Percentiles rank a stretch among this genome's conserved stretches.
Conservation (phyloP, 352 stramenopile species). For the Pythium periplocum region DNA sequence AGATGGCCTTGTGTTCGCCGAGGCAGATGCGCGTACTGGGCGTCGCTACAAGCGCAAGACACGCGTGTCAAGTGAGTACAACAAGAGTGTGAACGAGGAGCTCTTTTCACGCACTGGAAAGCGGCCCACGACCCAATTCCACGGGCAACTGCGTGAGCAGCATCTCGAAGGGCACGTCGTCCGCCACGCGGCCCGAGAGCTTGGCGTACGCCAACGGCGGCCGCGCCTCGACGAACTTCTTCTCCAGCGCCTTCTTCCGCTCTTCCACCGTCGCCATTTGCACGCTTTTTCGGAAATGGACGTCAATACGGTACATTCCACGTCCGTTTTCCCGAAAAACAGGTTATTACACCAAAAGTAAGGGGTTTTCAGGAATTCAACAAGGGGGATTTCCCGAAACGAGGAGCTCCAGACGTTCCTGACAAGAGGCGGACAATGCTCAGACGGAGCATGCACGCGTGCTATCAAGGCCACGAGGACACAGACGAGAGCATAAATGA, state of each 20-base stretch:
- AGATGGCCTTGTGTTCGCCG: constrained; percentile 82
- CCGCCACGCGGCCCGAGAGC: constrained; percentile 49
- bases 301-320: too few relatives aligned
- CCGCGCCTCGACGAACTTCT: constrained; percentile 69
- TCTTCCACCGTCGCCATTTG: constrained; percentile 39
- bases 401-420: too few relatives aligned
- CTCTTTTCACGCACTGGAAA: constrained; percentile 21
- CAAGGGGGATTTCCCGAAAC: too few relatives aligned
- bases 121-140: constrained; percentile 59
- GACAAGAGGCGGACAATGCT: too few relatives aligned
- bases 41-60: constrained; percentile 14
- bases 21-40: constrained; percentile 49
- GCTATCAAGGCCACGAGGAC: too few relatives aligned
- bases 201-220: constrained; percentile 81
- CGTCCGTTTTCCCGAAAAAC: too few relatives aligned
- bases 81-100: background rate
- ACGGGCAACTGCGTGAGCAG: constrained; percentile 71
- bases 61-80: background rate
- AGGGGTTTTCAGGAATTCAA: too few relatives aligned
- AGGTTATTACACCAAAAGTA: too few relatives aligned
- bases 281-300: background rate
- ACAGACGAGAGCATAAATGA: too few relatives aligned
- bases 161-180: constrained; percentile 66
- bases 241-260: constrained; percentile 73
- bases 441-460: too few relatives aligned